A percentile compares a stretch with the other conserved stretches of the same genome.
Evolutionary conservation across 148 eudicot species (phyloP).

Genomic region (Tetragonia tetragonoides): DNA sequence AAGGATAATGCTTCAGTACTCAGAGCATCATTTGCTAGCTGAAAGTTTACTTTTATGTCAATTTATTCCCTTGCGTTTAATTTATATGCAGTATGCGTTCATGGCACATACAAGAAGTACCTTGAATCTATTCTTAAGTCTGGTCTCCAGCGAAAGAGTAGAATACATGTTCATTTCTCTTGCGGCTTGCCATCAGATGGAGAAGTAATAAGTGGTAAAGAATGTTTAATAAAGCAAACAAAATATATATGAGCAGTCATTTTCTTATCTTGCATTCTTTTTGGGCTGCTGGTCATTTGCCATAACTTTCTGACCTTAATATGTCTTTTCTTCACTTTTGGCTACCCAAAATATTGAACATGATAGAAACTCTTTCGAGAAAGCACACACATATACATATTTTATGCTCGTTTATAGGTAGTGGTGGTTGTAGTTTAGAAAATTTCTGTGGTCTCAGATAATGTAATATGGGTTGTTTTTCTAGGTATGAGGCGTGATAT

Average conservation of each 20-base stretch:
- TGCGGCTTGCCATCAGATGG: constrained; percentile 86
- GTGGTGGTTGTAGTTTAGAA: too few relatives aligned
- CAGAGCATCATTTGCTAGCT: constrained; percentile 1
- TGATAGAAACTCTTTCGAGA: too few relatives aligned
- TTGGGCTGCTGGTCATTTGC: background rate
- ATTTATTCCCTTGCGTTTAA: background rate
- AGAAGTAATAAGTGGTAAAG: constrained; percentile 88
- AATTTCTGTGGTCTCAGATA: too few relatives aligned
- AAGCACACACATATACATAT: too few relatives aligned
- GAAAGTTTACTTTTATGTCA: background rate
- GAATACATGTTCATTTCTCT: constrained; percentile 87
- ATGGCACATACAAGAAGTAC: constrained; percentile 78
- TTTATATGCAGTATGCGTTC: constrained; percentile 65
- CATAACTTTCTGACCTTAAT: too few relatives aligned
- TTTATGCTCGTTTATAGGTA: too few relatives aligned
- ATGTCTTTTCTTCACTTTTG: too few relatives aligned
- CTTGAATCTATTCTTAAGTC: constrained; percentile 66
- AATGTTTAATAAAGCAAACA: background rate
- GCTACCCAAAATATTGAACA: background rate
- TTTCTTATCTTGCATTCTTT: background rate
- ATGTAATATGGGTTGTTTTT: constrained; percentile 12
- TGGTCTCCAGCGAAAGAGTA: constrained; percentile 83
- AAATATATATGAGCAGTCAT: background rate
- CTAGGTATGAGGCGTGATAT: constrained; percentile 83
- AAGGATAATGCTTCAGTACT: constrained; percentile 5